Conservation (phyloP, 345 rosid genomes). For the Iberis pinnata region DNA sequence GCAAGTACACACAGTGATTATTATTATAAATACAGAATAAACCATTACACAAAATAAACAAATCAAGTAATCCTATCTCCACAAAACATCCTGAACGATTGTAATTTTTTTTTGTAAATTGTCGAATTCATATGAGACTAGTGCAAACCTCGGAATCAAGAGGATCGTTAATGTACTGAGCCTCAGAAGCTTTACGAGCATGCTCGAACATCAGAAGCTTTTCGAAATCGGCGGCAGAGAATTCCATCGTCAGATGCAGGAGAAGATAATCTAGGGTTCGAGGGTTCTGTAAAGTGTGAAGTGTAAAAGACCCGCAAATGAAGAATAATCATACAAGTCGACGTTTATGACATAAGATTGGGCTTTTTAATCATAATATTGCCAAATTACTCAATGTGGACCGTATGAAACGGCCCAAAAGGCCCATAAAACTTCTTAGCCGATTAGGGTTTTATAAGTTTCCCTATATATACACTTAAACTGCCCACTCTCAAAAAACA, state of each 20-base stretch:
- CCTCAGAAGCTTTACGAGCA: conserved; percentile 48
- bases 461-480: conserved; percentile 1
- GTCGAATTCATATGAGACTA: no score
- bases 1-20: not conserved
- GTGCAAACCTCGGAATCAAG: conserved; percentile 51
- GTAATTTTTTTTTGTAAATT: no score
- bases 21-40: no score
- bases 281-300: conserved; percentile 2
- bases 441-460: conserved; percentile 18
- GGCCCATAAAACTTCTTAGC: conserved; percentile 8
- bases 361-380: not conserved
- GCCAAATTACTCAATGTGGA: not conserved
- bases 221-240: conserved; percentile 48
- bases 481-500: not conserved
- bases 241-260: conserved; percentile 42
- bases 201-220: conserved; percentile 48
- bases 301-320: no score
- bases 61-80: not conserved
- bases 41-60: not conserved
- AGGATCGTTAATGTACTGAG: conserved; percentile 48
- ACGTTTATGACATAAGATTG: not conserved
- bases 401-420: no score
- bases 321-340: no score
- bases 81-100: no score
- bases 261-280: conserved; percentile 21